Evolutionary conservation across 371 early-diverging fungal species (phyloP).

Genomic region (Mortierella sp.): DNA sequence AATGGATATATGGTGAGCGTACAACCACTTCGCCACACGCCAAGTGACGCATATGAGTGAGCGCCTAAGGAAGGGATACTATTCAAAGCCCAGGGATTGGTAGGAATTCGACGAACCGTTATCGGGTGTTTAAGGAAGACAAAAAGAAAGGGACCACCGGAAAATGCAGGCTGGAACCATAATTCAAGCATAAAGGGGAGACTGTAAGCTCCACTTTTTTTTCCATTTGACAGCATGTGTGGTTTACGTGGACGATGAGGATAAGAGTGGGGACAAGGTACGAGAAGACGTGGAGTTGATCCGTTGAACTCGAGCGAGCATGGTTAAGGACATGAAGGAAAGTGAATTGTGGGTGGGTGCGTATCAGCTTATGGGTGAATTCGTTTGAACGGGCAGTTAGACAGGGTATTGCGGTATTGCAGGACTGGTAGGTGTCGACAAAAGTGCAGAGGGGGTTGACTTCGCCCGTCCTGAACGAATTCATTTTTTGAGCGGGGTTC

Average conservation of each 20-base stretch:
- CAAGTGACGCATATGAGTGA: constrained; percentile 2
- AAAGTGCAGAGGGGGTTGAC: no score
- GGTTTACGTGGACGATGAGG: background rate
- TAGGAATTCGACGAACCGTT: background rate
- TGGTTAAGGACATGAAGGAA: background rate
- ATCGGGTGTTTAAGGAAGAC: background rate
- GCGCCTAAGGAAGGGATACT: background rate
- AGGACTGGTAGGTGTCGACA: no score
- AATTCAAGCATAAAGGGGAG: background rate
- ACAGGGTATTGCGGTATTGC: no score
- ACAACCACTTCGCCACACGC: background rate
- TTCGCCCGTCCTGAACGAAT: no score
- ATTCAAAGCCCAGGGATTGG: background rate
- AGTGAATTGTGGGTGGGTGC: background rate
- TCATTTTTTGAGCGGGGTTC: no score
- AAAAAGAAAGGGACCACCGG: background rate
- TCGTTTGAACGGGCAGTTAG: no score
- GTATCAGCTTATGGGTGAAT: no score
- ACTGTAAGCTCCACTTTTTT: background rate
- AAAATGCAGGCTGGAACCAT: background rate
- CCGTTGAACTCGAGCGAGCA: background rate
- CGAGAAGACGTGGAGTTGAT: background rate
- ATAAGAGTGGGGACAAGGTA: background rate
- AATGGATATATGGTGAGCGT: no score
- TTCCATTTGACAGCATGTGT: background rate